Percentiles rank a stretch among this genome's conserved stretches.
These are phyloP conservation scores for Pleurotus platypus DNA, from an alignment of 768 basidiomycete species.

Conservation along the genomic window DNA sequence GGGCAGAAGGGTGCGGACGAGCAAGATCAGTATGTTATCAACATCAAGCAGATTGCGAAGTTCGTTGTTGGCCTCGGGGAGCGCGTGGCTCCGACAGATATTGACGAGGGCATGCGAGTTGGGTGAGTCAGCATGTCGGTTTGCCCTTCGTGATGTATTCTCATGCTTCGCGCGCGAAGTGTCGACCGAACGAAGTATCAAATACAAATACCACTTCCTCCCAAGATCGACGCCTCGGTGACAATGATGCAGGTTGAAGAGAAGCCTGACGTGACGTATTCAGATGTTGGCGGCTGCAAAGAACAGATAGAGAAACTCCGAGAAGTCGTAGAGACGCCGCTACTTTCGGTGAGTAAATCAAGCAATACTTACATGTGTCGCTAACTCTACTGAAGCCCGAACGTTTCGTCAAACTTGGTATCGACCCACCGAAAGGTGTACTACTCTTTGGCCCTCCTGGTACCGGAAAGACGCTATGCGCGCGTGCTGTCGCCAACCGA, in stretches of 20 bases:
- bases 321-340: slow-evolving; percentile 95
- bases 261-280: slow-evolving; percentile 97
- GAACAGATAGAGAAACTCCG: slow-evolving; percentile 99
- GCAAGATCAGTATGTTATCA: slow-evolving; percentile 99
- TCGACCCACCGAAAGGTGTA: slow-evolving; percentile 98
- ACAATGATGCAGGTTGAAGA: slow-evolving; percentile 99
- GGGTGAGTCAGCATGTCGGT: slow-evolving; percentile 59
- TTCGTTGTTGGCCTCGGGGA: slow-evolving; percentile 98
- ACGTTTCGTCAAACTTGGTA: slow-evolving; percentile 95
- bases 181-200: slow-evolving; percentile 97
- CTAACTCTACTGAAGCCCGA: slow-evolving; percentile 72
- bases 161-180: slow-evolving; percentile 33
- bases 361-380: background rate
- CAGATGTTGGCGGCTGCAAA: slow-evolving; percentile 97
- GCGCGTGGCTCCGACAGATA: slow-evolving; percentile 94
- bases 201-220: slow-evolving; percentile 96
- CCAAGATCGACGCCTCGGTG: slow-evolving; percentile 98
- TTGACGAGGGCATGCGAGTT: slow-evolving; percentile 99
- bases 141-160: background rate
- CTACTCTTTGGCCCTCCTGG: slow-evolving; percentile 94
- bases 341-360: slow-evolving; percentile 71
- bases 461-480: slow-evolving; percentile 98
- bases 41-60: slow-evolving; percentile 99
- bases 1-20: slow-evolving; percentile 97
- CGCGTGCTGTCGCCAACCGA: slow-evolving; percentile 95